Conservation (phyloP, 2,329 filamentous ascomycete genomes). For the Podosphaera aphanis region DNA sequence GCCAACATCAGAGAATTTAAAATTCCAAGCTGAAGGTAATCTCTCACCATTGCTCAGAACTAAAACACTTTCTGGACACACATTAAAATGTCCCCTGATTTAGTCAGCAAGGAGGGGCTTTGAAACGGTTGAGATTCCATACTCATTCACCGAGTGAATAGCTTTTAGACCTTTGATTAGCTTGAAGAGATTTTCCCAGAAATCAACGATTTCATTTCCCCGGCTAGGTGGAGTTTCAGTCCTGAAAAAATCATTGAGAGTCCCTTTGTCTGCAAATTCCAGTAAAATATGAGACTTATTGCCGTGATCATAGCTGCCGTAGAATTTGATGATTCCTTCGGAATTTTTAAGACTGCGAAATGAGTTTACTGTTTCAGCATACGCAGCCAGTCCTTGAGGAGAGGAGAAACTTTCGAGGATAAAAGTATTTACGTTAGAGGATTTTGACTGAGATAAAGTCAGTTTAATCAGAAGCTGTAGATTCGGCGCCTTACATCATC, state of each 20-base stretch:
- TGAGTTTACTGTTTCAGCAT: constrained; percentile 11
- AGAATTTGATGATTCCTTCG: constrained; percentile 12
- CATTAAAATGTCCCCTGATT: constrained; percentile 15
- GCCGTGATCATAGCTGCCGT: constrained; percentile 11
- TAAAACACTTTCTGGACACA: constrained; percentile 16
- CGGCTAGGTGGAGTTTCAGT: constrained; percentile 8
- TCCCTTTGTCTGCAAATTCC: constrained; percentile 17
- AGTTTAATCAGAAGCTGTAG: not conserved
- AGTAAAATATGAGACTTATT: constrained; percentile 15
- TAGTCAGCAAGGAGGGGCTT: constrained; percentile 3
- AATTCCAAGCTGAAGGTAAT: constrained; percentile 9
- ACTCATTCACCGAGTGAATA: constrained; percentile 8
- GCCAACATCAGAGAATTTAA: constrained; percentile 16
- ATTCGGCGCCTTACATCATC: constrained; percentile 2
- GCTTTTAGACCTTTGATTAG: constrained; percentile 12
- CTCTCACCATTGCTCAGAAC: constrained; percentile 9
- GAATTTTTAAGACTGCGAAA: constrained; percentile 8
- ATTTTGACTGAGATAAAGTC: constrained; percentile 1
- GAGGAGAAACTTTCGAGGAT: constrained; percentile 12
- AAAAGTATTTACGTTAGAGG: constrained; percentile 9
- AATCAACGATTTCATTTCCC: constrained; percentile 13
- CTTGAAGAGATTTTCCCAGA: constrained; percentile 15
- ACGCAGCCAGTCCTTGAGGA: constrained; percentile 7
- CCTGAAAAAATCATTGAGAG: constrained; percentile 15
- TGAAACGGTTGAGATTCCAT: not conserved